Percentiles rank a stretch among this genome's conserved stretches.
These are phyloP conservation scores for Cornus kousa DNA, from an alignment of 148 eudicot species.

Conservation along the genomic window DNA sequence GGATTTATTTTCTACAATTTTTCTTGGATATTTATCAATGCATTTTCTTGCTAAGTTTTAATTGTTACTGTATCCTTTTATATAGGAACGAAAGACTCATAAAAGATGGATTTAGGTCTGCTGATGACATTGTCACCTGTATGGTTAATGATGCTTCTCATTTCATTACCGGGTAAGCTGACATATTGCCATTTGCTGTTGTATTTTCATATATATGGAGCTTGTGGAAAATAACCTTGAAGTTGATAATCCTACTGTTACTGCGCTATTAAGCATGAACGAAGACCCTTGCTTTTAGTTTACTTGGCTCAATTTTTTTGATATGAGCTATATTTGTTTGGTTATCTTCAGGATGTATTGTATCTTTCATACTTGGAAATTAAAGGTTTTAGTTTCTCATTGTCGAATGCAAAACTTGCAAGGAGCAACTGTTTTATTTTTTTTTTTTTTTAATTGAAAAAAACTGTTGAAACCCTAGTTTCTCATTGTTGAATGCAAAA, in stretches of 20 bases:
- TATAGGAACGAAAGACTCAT: conserved; percentile 4
- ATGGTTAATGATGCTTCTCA: neutral
- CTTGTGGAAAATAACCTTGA: neutral
- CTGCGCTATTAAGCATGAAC: neutral
- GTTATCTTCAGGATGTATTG: too few relatives aligned
- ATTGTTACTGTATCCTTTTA: neutral
- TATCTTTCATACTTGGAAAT: neutral
- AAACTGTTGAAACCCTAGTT: neutral
- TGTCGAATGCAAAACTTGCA: neutral
- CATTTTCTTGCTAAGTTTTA: neutral
- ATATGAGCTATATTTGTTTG: neutral
- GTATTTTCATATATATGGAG: neutral
- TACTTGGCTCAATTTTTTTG: neutral
- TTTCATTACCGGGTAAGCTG: conserved; percentile 8
- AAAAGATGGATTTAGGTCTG: neutral
- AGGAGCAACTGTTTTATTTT: too few relatives aligned
- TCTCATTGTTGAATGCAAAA: conserved; percentile 1
- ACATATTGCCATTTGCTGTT: neutral
- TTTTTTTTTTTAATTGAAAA: too few relatives aligned
- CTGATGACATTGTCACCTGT: neutral
- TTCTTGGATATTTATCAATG: neutral
- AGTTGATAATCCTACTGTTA: neutral
- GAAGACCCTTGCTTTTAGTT: neutral
- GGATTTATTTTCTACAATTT: neutral
- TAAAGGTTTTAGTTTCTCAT: neutral